Conservation (phyloP, 1,139 yeast species). For the Wickerhamomyces sp. region DNA sequence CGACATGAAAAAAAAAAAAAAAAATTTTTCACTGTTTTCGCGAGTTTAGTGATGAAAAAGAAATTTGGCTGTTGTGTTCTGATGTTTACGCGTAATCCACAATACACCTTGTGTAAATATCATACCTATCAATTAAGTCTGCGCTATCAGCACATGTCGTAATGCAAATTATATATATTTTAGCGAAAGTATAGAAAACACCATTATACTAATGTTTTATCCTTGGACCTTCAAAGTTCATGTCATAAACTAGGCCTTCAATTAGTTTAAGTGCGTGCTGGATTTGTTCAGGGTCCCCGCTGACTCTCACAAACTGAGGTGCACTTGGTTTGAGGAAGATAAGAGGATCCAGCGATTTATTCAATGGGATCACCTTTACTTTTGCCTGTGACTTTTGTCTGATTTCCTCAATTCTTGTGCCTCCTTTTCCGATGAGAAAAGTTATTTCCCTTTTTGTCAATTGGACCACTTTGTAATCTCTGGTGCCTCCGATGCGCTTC, state of each 20-base stretch:
- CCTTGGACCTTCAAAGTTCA: too few relatives aligned
- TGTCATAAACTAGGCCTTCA: too few relatives aligned
- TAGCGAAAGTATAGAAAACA: not conserved
- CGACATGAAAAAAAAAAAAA: conserved; percentile 10
- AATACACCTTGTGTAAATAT: conserved; percentile 8
- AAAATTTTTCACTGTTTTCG: conserved; percentile 11
- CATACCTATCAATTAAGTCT: conserved; percentile 8
- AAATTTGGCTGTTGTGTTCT: conserved; percentile 13
- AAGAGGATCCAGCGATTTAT: conserved; percentile 10
- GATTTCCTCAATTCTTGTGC: conserved; percentile 25
- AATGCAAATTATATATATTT: too few relatives aligned
- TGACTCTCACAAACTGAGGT: conserved; percentile 25
- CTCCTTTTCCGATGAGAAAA: conserved; percentile 29
- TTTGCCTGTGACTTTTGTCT: conserved; percentile 24
- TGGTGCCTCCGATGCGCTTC: too few relatives aligned
- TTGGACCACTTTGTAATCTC: conserved; percentile 16
- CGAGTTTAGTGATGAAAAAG: conserved; percentile 4
- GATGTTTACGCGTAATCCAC: conserved; percentile 6
- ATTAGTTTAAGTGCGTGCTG: conserved; percentile 23
- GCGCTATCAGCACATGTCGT: conserved; percentile 8
- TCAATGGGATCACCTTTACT: conserved; percentile 29
- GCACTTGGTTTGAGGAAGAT: conserved; percentile 10
- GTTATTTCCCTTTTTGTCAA: conserved; percentile 27
- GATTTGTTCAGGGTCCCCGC: conserved; percentile 24
- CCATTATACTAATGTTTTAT: conserved; percentile 2